Evolutionary conservation across 2,329 filamentous ascomycete species (phyloP).

Genomic region (Plenodomus lindquistii): DNA sequence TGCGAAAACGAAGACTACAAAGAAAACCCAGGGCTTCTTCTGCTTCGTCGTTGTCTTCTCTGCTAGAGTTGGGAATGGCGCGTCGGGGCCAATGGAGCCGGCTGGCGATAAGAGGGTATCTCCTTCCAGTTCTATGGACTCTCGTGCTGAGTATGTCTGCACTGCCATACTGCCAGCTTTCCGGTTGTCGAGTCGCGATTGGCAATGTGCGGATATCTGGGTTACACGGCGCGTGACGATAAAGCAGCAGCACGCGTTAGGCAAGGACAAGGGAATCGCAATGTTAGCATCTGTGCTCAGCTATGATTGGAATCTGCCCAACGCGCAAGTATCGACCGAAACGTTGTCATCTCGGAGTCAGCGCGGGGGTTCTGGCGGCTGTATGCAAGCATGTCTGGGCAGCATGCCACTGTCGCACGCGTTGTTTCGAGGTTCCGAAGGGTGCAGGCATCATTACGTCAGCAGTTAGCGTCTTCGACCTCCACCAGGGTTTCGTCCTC

Average conservation of each 20-base stretch:
- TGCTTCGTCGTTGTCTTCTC: slow-evolving; percentile 4
- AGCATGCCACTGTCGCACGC: background rate
- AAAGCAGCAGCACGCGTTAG: background rate
- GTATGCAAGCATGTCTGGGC: background rate
- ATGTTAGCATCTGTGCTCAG: background rate
- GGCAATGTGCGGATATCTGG: background rate
- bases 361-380: background rate
- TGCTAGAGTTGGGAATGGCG: background rate
- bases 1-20: slow-evolving; percentile 43
- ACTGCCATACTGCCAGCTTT: slow-evolving; percentile 11
- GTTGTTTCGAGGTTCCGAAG: background rate
- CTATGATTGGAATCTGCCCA: background rate
- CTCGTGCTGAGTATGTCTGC: slow-evolving; percentile 7
- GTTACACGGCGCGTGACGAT: background rate
- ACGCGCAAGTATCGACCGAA: background rate
- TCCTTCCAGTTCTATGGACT: slow-evolving; percentile 20
- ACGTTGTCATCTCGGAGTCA: background rate
- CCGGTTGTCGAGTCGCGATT: background rate
- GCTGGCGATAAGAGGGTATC: slow-evolving; percentile 21
- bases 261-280: background rate
- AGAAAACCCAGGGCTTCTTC: slow-evolving; percentile 38
- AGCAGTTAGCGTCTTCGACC: background rate
- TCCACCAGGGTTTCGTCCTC: background rate
- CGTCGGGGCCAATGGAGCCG: slow-evolving; percentile 2
- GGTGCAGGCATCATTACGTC: background rate